These are phyloP conservation scores for Apiotrichum gracile DNA, from an alignment of 1,284 basidiomycete species.

Conservation along the genomic window DNA sequence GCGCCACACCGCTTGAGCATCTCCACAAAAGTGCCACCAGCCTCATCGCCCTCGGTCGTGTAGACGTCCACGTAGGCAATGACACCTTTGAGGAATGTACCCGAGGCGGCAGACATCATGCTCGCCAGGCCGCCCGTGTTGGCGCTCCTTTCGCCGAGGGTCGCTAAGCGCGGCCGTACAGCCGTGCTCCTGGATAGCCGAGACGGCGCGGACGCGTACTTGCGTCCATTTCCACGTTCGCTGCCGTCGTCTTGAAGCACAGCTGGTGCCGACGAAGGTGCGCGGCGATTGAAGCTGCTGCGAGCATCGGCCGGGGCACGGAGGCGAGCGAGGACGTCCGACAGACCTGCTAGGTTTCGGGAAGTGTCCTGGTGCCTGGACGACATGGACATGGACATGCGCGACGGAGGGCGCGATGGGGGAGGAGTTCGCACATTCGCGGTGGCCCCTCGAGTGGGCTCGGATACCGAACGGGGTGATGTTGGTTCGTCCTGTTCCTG, in stretches of 20 bases:
- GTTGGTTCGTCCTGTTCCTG: background rate
- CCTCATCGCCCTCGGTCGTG: slow-evolving; percentile 79
- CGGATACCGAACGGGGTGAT: slow-evolving; percentile 2
- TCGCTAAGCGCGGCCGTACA: background rate
- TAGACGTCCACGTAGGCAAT: slow-evolving; percentile 83
- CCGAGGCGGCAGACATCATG: background rate
- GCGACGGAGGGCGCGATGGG: background rate
- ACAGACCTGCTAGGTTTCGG: slow-evolving; percentile 32
- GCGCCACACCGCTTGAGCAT: slow-evolving; percentile 78
- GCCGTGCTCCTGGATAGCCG: background rate
- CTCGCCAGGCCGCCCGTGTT: background rate
- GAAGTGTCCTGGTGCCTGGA: slow-evolving; percentile 34
- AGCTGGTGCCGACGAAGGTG: background rate
- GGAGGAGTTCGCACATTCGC: background rate
- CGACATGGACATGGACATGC: slow-evolving; percentile 15
- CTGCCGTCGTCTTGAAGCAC: background rate
- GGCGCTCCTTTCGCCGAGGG: background rate
- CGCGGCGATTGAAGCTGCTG: background rate
- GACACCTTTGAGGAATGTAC: slow-evolving; percentile 59
- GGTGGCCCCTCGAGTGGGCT: background rate
- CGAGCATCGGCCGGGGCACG: slow-evolving; percentile 5
- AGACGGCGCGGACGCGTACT: background rate
- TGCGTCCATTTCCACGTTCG: background rate
- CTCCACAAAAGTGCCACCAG: slow-evolving; percentile 72
- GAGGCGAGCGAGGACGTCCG: slow-evolving; percentile 38